Evolutionary conservation across 352 stramenopile species (phyloP).

Genomic region (Globisporangium sylvaticum): DNA sequence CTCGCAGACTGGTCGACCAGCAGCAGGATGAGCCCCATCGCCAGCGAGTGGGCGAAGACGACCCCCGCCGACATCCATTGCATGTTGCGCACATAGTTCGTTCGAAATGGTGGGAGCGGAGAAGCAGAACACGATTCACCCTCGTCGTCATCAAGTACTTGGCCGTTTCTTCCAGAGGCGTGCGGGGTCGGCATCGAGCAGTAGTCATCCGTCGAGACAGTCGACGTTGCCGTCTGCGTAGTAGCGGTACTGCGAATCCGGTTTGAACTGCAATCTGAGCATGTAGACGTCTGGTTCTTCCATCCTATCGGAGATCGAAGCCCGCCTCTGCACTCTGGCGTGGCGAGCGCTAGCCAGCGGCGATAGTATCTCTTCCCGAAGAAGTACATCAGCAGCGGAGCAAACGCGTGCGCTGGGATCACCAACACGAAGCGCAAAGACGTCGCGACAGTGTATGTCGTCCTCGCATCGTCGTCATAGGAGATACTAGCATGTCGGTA

Average conservation of each 20-base stretch:
- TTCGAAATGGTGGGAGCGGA: background rate
- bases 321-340: background rate
- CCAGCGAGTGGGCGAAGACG: slow-evolving; percentile 29
- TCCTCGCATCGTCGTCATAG: background rate
- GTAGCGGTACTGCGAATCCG: background rate
- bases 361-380: background rate
- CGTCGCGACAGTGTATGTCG: background rate
- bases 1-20: slow-evolving; percentile 25
- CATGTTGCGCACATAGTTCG: background rate
- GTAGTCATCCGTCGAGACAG: background rate
- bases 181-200: background rate
- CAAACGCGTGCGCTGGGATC: background rate
- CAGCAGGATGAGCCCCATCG: slow-evolving; percentile 35
- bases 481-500: background rate
- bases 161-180: background rate
- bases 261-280: background rate
- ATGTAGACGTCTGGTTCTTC: background rate
- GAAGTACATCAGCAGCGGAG: background rate
- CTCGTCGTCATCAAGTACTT: background rate
- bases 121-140: background rate
- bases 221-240: background rate
- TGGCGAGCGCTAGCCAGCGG: background rate
- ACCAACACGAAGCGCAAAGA: background rate
- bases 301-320: background rate
- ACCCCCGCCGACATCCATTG: slow-evolving; percentile 4